phyloP scores from a whole-genome alignment of 2,329 filamentous ascomycete species.

The Fusarium liriodendri region DNA sequence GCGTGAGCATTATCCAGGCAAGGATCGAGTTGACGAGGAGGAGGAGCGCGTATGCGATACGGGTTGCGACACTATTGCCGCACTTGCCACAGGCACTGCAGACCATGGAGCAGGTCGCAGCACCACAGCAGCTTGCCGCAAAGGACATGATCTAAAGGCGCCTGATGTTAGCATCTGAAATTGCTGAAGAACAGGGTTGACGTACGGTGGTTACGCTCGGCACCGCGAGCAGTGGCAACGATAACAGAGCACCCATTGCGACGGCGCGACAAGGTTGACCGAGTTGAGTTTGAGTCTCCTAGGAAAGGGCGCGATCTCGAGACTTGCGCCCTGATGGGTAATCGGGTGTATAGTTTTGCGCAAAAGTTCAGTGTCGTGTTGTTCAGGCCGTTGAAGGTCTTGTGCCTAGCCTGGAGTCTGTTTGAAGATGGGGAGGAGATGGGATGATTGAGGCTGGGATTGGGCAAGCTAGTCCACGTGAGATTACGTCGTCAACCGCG shows the following conservation, averaged over 20 bases:
- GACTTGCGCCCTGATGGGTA: background rate
- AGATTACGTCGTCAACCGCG: conserved; percentile 39
- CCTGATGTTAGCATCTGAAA: conserved; percentile 12
- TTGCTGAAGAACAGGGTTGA: conserved; percentile 35
- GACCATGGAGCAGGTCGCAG: conserved; percentile 94
- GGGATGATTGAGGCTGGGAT: conserved; percentile 33
- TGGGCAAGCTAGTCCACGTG: conserved; percentile 34
- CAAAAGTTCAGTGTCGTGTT: background rate
- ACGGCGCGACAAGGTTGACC: conserved; percentile 9
- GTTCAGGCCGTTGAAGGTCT: background rate
- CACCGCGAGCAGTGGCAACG: conserved; percentile 87
- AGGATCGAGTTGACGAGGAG: conserved; percentile 96
- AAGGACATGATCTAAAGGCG: conserved; percentile 75
- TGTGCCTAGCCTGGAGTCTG: background rate
- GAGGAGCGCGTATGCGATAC: conserved; percentile 95
- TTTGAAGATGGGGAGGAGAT: conserved; percentile 18
- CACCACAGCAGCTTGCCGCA: conserved; percentile 92
- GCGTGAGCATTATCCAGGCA: conserved; percentile 99
- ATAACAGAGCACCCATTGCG: conserved; percentile 89
- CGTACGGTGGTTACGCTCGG: conserved; percentile 88
- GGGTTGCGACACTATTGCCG: conserved; percentile 95
- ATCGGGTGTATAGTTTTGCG: background rate
- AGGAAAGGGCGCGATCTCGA: background rate
- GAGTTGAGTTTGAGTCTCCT: background rate
- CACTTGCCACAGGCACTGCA: conserved; percentile 97